Evolutionary conservation across 805 yeast species (phyloP).

Genomic region (Kluyveromyces starmeri): DNA sequence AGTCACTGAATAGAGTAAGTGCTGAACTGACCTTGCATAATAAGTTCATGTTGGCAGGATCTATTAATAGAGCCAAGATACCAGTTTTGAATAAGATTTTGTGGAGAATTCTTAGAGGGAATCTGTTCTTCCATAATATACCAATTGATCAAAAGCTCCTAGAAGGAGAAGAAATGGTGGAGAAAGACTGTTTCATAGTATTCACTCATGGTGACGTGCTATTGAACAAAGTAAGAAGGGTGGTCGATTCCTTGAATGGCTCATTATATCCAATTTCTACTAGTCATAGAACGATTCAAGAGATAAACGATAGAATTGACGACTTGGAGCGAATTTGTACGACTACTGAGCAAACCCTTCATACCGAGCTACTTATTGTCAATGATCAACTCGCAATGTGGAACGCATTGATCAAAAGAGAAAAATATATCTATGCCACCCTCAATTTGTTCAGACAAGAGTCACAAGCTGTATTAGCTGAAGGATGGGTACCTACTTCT

Average conservation of each 20-base stretch:
- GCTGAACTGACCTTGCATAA: conserved; percentile 23
- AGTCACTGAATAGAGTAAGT: conserved; percentile 2
- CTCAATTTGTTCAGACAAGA: conserved; percentile 74
- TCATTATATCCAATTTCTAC: conserved; percentile 42
- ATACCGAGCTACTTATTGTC: conserved; percentile 69
- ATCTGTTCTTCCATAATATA: conserved; percentile 64
- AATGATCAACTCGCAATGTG: conserved; percentile 69
- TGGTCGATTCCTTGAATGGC: conserved; percentile 87
- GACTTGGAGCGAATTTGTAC: conserved; percentile 54
- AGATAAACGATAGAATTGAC: conserved; percentile 39
- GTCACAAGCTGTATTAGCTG: conserved; percentile 81
- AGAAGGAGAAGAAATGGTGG: conserved; percentile 47
- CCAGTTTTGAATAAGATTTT: conserved; percentile 68
- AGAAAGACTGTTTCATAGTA: conserved; percentile 76
- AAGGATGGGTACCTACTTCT: conserved; percentile 91
- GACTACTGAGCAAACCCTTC: conserved; percentile 59
- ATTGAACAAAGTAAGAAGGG: conserved; percentile 62
- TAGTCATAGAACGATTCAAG: conserved; percentile 34
- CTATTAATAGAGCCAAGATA: conserved; percentile 63
- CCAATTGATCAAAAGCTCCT: conserved; percentile 63
- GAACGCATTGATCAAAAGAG: conserved; percentile 63
- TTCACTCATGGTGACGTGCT: conserved; percentile 85
- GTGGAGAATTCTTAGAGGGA: conserved; percentile 93
- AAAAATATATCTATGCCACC: conserved; percentile 71
- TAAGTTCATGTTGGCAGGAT: conserved; percentile 50